Percentiles rank a stretch among this genome's conserved stretches.
Conservation (phyloP, 495 filamentous ascomycete genomes). For the Neurospora sublineolata region DNA sequence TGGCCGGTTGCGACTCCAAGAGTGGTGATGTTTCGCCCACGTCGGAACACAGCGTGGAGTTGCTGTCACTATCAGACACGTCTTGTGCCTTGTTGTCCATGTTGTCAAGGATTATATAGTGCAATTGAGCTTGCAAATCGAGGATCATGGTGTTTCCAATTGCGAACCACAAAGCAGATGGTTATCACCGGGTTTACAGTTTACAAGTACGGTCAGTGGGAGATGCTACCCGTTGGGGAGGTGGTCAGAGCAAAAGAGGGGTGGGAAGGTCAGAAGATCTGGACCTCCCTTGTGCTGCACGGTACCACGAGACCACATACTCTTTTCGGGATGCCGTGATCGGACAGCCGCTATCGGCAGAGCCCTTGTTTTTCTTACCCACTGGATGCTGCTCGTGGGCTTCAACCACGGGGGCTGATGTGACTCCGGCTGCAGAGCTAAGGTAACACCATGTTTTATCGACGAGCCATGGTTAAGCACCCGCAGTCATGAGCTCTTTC, state of each 20-base stretch:
- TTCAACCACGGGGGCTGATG: neutral
- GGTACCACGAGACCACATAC: neutral
- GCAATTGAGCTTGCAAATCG: neutral
- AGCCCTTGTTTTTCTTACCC: neutral
- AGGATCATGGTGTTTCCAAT: neutral
- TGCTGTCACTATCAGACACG: neutral
- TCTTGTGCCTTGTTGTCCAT: neutral
- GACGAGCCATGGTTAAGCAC: neutral
- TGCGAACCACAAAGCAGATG: neutral
- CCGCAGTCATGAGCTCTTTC: neutral
- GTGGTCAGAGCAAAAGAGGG: neutral
- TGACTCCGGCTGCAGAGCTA: neutral
- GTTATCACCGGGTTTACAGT: neutral
- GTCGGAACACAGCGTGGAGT: neutral
- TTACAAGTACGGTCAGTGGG: neutral
- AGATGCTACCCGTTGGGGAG: neutral
- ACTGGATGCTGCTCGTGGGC: neutral
- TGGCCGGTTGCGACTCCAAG: conserved; percentile 6
- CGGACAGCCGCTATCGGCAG: neutral
- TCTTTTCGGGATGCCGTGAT: neutral
- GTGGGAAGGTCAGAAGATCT: neutral
- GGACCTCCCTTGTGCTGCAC: neutral
- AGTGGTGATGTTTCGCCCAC: conserved; percentile 15
- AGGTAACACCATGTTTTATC: neutral
- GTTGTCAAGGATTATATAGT: neutral